Percentiles rank a stretch among this genome's conserved stretches.
These are phyloP conservation scores for Talaromyces ruber DNA, from an alignment of 495 filamentous ascomycete genomes.

Conservation along the genomic window DNA sequence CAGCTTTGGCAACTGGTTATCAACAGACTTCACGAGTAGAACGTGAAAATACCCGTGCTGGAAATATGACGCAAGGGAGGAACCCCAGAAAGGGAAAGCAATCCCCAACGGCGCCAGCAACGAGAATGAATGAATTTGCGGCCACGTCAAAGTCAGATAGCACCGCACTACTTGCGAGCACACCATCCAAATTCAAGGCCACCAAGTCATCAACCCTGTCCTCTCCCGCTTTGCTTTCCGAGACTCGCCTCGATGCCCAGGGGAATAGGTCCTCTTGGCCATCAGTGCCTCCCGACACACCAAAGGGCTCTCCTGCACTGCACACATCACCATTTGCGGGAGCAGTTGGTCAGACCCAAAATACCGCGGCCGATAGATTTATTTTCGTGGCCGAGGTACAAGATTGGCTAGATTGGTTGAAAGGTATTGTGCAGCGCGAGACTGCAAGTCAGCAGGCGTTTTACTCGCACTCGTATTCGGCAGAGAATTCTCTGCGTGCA, in stretches of 20 bases:
- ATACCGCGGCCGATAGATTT: not conserved
- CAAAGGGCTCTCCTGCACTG: not conserved
- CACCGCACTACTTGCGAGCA: constrained; percentile 21
- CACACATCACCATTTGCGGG: not conserved
- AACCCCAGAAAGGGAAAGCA: not conserved
- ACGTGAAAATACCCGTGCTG: not conserved
- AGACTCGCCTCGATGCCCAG: constrained; percentile 31
- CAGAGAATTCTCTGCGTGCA: constrained; percentile 29
- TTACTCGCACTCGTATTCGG: constrained; percentile 25
- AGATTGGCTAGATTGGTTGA: constrained; percentile 31
- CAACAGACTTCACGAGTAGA: constrained; percentile 1
- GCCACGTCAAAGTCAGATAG: constrained; percentile 22
- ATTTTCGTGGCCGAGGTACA: constrained; percentile 18
- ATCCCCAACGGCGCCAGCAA: not conserved
- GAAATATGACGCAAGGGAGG: not conserved
- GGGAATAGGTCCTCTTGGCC: constrained; percentile 15
- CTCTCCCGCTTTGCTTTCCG: constrained; percentile 32
- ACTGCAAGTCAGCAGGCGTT: constrained; percentile 4
- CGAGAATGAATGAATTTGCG: constrained; percentile 17
- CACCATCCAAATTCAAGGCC: constrained; percentile 3
- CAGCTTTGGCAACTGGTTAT: constrained; percentile 7
- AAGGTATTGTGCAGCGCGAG: constrained; percentile 13
- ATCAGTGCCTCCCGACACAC: constrained; percentile 7
- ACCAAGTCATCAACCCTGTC: constrained; percentile 13
- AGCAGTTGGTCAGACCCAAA: not conserved